A percentile compares a stretch with the other conserved stretches of the same genome.
These are phyloP conservation scores for Pyrenula aspistea DNA, from an alignment of 495 filamentous ascomycete species.

Conservation along the genomic window DNA sequence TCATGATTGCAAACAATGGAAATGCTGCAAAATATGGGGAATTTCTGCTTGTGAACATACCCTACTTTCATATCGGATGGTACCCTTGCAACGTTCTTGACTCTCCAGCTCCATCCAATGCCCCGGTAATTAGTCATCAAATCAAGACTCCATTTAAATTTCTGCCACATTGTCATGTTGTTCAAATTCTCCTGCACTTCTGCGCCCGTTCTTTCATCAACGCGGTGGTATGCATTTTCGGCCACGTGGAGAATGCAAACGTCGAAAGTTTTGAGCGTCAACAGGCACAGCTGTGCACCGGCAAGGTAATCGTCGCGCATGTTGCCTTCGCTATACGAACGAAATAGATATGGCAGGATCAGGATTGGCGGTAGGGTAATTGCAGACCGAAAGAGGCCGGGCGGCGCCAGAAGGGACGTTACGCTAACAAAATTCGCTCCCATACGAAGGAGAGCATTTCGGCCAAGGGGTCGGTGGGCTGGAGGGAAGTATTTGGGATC, in stretches of 20 bases:
- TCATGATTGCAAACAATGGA: too few species aligned
- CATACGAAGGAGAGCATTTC: not conserved
- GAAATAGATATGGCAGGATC: not conserved
- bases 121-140: not conserved
- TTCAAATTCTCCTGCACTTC: not conserved
- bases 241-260: not conserved
- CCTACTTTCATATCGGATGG: not conserved
- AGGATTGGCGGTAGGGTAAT: not conserved
- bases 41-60: too few species aligned
- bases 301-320: not conserved
- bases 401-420: not conserved
- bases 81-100: not conserved
- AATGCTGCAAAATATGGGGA: too few species aligned
- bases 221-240: not conserved
- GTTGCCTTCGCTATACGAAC: not conserved
- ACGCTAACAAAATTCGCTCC: not conserved
- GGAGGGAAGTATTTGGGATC: not conserved
- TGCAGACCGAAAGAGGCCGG: not conserved
- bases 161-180: not conserved
- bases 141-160: not conserved
- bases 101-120: not conserved
- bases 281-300: not conserved
- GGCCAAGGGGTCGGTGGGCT: too few species aligned
- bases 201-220: not conserved
- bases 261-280: not conserved